Evolutionary conservation across 2,329 filamentous ascomycete species (phyloP), one percentile per base, ranked within the genome.

Genomic region (Colletotrichum truncatum): DNA sequence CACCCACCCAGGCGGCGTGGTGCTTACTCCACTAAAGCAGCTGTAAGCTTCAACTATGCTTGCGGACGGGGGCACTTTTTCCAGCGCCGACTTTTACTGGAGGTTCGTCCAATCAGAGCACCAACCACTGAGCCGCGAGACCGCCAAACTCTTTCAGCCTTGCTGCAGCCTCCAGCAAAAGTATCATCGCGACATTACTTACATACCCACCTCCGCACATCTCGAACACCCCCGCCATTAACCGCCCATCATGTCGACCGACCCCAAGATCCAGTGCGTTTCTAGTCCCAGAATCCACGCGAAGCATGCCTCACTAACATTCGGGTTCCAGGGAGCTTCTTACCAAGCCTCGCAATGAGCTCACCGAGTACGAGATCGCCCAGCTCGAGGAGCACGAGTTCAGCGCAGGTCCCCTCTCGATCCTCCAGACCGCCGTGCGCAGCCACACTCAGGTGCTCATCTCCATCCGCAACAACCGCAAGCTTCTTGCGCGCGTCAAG

Each of bases 391-490:
- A 87, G 76, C 84, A 87, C 73, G 85, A 87, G 73, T 86, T 87
- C 73, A 80, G 81, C 64, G 78, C 80, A 45, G 81, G 82, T 6
- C 82, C 82, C 49, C 80, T 98, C 46, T 98, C 94, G 5, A 96
- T 99, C 74, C 92, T 99, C 67, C 95, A 98, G 83, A 98, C 96
- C 65, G 96, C 96, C 70, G 96, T 98, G 64, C 93, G 94, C 77
- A 93, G 92, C 70, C 95, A 98, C 84, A 93, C 92, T 43, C 96
- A 98, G 82, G 95, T 99, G 68, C 89, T 99, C 70, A 98, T 99
- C 76, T 97, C 93, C 58, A 95, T 95, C 82, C 94, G 96, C 71
- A 98, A 97, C 88, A 98, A 98, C 85, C 92, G 95, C 81, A 99
- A 99, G 85, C 87, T 99, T 49, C 90, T 99, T 59, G 96, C 95